Evolutionary conservation across 108 stramenopile genomes (phyloP), one percentile per base, ranked within the genome.

Genomic region (Fragilariopsis cylindrus): DNA sequence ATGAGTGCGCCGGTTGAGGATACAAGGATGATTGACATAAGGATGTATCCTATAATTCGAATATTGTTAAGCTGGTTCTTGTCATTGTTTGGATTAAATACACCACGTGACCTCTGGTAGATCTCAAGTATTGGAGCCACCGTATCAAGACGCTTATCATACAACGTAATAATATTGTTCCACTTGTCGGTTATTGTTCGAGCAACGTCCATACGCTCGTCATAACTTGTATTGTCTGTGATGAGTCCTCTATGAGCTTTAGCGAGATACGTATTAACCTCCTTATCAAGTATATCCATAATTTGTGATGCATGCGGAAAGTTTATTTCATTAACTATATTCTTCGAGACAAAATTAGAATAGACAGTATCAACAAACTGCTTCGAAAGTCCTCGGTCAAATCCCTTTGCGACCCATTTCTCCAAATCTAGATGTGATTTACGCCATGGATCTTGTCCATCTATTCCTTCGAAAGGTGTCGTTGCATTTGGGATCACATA

Each of bases 101-200:
- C 77, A 39, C 43, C 43, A 42, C 65, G 71, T 19, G 69, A 48
- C 19, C 52, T 72, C 49, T 78, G 77, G 48, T 78, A 78, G 42
- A 55, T 49, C 21, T 56, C 16, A 44, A 78, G 52, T 30, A 50
- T 8, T 15, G 77, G n/a, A 5, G 40, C n/a, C 11, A 41, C n/a
- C 12, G 72, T 72, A 30, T 44, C 64, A 65, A 49, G 62, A n/a
- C 4, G 47, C 64, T 52, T 52, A 21, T 30, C 67, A 64, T 3
- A 71, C 52, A 11, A 76, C 78, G 56, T 72, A 80, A 4, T 52
- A 57, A 11, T 76, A 76, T 12, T 80, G 80, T 39, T 83, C 82
- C n/a, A 65, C 68, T 7, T 69, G 69, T 12, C 66, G 56, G 39
- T 40, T 45, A 43, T 72, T 70, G 30, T 72, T 71, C 18, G 30